These are phyloP conservation scores for Dendrobium officinale DNA, from an alignment of 106 monocot species.

Conservation along the genomic window DNA sequence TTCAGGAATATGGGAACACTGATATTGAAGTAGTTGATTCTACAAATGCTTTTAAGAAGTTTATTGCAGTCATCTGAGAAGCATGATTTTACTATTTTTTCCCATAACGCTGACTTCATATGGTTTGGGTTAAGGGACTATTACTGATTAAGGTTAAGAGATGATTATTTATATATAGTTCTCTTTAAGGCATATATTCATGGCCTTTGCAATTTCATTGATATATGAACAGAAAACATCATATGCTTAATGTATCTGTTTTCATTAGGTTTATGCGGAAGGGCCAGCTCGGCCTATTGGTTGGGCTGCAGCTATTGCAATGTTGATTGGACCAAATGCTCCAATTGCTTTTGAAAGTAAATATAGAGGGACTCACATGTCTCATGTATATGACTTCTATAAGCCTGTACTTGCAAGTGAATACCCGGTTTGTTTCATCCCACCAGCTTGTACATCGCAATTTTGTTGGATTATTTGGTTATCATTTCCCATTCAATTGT, in stretches of 20 bases:
- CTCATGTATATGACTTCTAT: constrained; percentile 98
- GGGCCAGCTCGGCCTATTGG: constrained; percentile 93
- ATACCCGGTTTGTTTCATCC: constrained; percentile 66
- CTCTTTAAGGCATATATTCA: neutral
- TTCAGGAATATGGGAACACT: constrained; percentile 84
- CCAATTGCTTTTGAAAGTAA: constrained; percentile 87
- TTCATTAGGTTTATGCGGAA: constrained; percentile 87
- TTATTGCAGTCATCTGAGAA: neutral
- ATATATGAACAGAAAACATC: neutral
- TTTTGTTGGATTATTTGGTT: neutral
- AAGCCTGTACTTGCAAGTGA: constrained; percentile 97
- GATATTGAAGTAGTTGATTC: constrained; percentile 98
- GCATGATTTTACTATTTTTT: neutral
- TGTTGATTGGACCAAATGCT: constrained; percentile 96
- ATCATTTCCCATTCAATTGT: neutral
- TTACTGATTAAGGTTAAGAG: neutral
- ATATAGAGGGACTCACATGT: constrained; percentile 82
- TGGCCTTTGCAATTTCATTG: neutral
- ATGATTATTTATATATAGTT: neutral
- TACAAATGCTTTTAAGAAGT: constrained; percentile 49
- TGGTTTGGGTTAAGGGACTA: neutral
- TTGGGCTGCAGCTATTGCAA: constrained; percentile 90
- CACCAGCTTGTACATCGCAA: neutral
- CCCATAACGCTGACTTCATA: neutral
- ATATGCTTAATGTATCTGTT: neutral